Base-by-base conservation (phyloP, 768 basidiomycete genomes). In the Podaxis sp. region DNA sequence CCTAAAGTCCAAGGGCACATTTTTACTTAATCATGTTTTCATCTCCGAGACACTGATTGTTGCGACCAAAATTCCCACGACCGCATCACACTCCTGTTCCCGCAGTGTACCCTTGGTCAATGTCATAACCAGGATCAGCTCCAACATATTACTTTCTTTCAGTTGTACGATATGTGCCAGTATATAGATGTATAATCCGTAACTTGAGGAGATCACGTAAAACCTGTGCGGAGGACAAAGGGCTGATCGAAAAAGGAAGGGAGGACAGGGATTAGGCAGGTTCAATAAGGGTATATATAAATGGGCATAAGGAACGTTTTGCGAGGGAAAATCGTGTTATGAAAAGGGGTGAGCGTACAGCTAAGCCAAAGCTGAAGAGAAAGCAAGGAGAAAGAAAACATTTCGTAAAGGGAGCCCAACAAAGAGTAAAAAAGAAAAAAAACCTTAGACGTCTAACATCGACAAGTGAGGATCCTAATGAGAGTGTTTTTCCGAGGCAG, bases 391-490 rank as follows among this genome's bases (percentile, higher is more conserved):
- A 59, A 63, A 62, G 63, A 68, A 62, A 63, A 61, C 66, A 66
- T 54, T 61, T 16, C 35, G 23, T 13, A 62, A 64, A 68, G 61
- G 64, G 59, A 68, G 68, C 65, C 69, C 63, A 67, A 64, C 66
- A 58, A 66, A 64, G 65, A 60, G 66, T 65, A 59, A 67, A 55
- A 59, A 67, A 61, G 66, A 55, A 64, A 64, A 67, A 67, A 55
- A 64, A 64, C 67, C 61, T 50, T 63, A 65, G 64, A 66, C 50
- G 55, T 27, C 66, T 85, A 87, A 77, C 91, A 93, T 68, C 85
- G 86, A 75, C 91, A 93, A 50, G 89, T 91, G 62, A 93, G 73
- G 63, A 92, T 82, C 73, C 82, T 80, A 77, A 88, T 78, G 57
- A 90, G 75, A 64, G 77, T 76, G 58, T 79, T 75, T 72, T 83